Evolutionary conservation across 768 basidiomycete species (phyloP).

Genomic region (Boletus coccyginus): DNA sequence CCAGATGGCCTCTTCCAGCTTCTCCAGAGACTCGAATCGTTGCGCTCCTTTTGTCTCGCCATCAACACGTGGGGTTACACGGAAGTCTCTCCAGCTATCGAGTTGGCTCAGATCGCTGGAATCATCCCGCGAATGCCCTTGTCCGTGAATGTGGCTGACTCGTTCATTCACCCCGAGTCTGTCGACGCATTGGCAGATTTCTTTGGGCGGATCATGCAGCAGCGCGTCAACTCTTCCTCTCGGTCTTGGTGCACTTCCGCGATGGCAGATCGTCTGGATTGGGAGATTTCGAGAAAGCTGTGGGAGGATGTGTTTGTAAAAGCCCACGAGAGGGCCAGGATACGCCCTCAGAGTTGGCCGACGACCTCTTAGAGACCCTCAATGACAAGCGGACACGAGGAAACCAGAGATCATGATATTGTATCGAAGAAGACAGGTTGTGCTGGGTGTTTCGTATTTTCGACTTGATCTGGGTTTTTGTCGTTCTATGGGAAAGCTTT

Average conservation of each 20-base stretch:
- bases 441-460: background rate
- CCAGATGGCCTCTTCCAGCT: constrained; percentile 16
- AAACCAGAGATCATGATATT: background rate
- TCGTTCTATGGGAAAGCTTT: background rate
- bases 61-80: constrained; percentile 12
- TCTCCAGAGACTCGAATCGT: constrained; percentile 3
- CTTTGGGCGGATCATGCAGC: constrained; percentile 14
- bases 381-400: background rate
- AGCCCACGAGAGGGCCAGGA: constrained; percentile 1
- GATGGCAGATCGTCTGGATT: constrained; percentile 13
- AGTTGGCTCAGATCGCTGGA: background rate
- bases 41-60: constrained; percentile 9
- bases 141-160: constrained; percentile 17
- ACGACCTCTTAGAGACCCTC: background rate
- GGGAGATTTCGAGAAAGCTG: constrained; percentile 9
- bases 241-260: constrained; percentile 8
- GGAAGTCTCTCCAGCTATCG: background rate
- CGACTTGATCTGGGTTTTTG: background rate
- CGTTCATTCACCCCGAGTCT: constrained; percentile 13
- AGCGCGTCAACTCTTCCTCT: background rate
- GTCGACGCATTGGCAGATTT: constrained; percentile 17
- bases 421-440: background rate
- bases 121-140: constrained; percentile 3
- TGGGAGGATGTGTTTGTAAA: constrained; percentile 23
- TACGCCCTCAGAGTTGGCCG: background rate